Evolutionary conservation across 345 rosid species (phyloP), one percentile per base, ranked within the genome.

Genomic region (Psidium friedrichsthalianum): DNA sequence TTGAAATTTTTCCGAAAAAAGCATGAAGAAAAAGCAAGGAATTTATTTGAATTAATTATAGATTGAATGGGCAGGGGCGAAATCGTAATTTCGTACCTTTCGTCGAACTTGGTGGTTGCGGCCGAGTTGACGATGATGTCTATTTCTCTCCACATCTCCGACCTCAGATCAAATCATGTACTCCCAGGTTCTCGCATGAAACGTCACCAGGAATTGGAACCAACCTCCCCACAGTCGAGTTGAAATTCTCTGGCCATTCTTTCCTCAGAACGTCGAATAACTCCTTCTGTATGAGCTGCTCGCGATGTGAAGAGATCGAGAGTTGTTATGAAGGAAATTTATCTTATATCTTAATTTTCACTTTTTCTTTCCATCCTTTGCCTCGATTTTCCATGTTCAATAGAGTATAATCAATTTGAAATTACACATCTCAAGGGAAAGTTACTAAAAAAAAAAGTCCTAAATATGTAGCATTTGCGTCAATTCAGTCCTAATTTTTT

Each of bases 21-120:
- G 1, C 11, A 32, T 64, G 76, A 64, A 15, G 76, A 15, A 64
- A 64, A 15, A 15, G 22, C 42, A 42, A 64, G 11, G 76, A 29
- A 29, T 29, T 64, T 64, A 3, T 32, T 18, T 7, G 76, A 29
- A 64, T 42, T 29, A 64, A 64, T 16, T 64, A 6, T 3, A 64
- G 32, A 64, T 32, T 15, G 22, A 36, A 44, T 1, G 22, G 22
- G 76, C 6, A 64, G 22, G 22, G 76, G 74, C 74, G 42, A 83
- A 18, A 16, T 81, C 32, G 4, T 18, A 47, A n/a, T 14, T 16
- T 3, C 51, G 8, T 85, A 90, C 94, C 94, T 91, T 82, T 90
- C 94, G 51, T 90, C 83, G 51, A 93, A 93, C 1, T 87, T 55
- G 20, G 93, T 90, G 1, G 91, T 91, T 5, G 95, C 95, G 22